Evolutionary conservation across 768 basidiomycete species (phyloP), one percentile per base, ranked within the genome.

Genomic region (Tulasnella calospora): DNA sequence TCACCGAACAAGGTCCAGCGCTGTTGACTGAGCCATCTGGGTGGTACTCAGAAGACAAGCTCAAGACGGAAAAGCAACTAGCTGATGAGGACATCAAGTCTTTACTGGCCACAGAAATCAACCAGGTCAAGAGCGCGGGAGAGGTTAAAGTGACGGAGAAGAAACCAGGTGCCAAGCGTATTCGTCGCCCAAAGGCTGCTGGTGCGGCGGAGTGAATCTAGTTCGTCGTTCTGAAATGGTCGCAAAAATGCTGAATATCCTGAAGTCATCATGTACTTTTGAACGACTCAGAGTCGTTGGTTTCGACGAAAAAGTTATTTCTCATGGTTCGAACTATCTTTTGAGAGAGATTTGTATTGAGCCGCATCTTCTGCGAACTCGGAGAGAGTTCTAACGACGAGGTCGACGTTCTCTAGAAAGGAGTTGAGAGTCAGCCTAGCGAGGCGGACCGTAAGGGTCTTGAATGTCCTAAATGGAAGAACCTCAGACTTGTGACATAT

Each of bases 41-140:
- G 40, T 99, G 95, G 97, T 99, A 96, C 87, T 94, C 94, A 82
- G 88, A 93, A 41, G 96, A 96, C 82, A 88, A 97, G 78, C 89
- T 98, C 81, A 94, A 94, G 88, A 91, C 93, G 0, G 92, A 93
- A 80, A 95, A 95, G 85, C 90, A 94, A 84, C 86, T 99, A 79
- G 90, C 94, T 84, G 95, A 98, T 81, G 92, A 92, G 81, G 94
- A 93, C 81, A 85, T 96, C 81, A 95, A 96, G 86, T 87, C 89
- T 38, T 86, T 94, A 35, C 85, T 99, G 79, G 86, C 91, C 69
- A 90, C 91, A 84, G 92, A 40, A 40, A 38, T 72, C 27, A 72
- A 67, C 61, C 61, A 67, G 33, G 61, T 67, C 30, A 67, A 67
- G 61, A 67, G 61, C 13, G 61, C 61, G 23, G 61, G 61, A 41